Base-by-base conservation (phyloP, 352 stramenopile genomes). In the Pythium brachiatum region DNA sequence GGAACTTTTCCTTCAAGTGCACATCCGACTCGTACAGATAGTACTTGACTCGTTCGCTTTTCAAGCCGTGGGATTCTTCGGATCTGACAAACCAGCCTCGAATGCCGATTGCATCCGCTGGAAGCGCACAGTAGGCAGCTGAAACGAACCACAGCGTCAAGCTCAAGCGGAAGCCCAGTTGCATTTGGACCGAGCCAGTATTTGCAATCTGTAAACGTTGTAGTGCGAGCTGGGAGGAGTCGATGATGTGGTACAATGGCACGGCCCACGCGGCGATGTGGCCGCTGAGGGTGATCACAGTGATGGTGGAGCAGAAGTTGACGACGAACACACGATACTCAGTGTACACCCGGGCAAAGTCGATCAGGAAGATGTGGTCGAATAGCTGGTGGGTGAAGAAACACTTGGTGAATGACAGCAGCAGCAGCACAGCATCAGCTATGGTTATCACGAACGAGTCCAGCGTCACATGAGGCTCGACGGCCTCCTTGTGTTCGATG, bases 281-380 rank as follows among this genome's bases (percentile, higher is more conserved):
- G 1, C 72, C 75, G 13, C 56, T 59, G 18, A 80, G 9, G 1
- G 69, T 74, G 27, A 77, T 68, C 20, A 64, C 48, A 0, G 74
- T 12, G 29, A 80, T 39, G 3, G 64, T 79, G n/a, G 68, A 51
- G 2, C 59, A 68, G 18, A 80, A 72, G 41, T 78, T 72, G 36
- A 78, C 48, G 34, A 83, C 74, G 26, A 83, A 80, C 27, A 83
- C 50, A 31, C 69, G 67, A 53, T 77, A 80, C 57, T 77, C 75
- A 23, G 72, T 79, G 61, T 79, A 77, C 5, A 72, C 55, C 1
- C 69, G 62, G 0, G 72, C 72, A 58, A 80, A 76, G 51, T 83
- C 69, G 16, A 68, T 63, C 21, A 83, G 55, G 27, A 80, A 83
- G 4, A 77, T 60, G 48, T 69, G 56, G 25, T 53, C 57, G 46